phyloP scores from a whole-genome alignment of 805 yeast species.

The Pichia californica region DNA sequence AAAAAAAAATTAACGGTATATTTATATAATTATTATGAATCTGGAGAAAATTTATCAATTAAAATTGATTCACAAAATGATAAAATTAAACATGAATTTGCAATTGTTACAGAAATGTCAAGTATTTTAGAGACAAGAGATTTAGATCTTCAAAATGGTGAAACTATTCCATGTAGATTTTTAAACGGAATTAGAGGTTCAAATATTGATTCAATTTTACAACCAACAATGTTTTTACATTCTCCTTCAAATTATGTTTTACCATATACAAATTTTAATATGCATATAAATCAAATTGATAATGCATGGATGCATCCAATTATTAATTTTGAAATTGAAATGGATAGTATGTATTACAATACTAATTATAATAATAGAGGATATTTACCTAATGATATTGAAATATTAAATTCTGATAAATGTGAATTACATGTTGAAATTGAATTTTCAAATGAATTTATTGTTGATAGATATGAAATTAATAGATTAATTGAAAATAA shows the following conservation, averaged over 20 bases:
- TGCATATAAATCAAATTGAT: not conserved
- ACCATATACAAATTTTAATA: not conserved
- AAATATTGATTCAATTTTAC: constrained; percentile 8
- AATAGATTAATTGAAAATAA: constrained; percentile 3
- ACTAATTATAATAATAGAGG: too few relatives aligned
- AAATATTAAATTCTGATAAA: constrained; percentile 5
- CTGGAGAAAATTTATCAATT: not conserved
- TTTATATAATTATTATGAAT: not conserved
- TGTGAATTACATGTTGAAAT: constrained; percentile 22
- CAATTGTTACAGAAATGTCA: constrained; percentile 9
- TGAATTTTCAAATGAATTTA: constrained; percentile 22
- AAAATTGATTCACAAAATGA: not conserved
- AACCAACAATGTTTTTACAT: constrained; percentile 22
- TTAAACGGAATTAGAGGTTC: constrained; percentile 9
- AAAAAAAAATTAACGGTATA: not conserved
- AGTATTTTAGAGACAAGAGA: not conserved
- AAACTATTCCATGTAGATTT: not conserved
- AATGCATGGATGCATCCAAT: constrained; percentile 20
- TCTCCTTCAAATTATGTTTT: constrained; percentile 15
- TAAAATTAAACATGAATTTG: constrained; percentile 11
- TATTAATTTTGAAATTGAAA: constrained; percentile 14
- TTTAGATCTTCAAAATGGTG: not conserved
- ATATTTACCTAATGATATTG: constrained; percentile 1
- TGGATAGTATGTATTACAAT: constrained; percentile 5
- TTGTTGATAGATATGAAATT: constrained; percentile 26